A percentile compares a stretch with the other conserved stretches of the same genome.
Evolutionary conservation across 179 eudicot genomes (phyloP).

Genomic region (Camellia oleifera): DNA sequence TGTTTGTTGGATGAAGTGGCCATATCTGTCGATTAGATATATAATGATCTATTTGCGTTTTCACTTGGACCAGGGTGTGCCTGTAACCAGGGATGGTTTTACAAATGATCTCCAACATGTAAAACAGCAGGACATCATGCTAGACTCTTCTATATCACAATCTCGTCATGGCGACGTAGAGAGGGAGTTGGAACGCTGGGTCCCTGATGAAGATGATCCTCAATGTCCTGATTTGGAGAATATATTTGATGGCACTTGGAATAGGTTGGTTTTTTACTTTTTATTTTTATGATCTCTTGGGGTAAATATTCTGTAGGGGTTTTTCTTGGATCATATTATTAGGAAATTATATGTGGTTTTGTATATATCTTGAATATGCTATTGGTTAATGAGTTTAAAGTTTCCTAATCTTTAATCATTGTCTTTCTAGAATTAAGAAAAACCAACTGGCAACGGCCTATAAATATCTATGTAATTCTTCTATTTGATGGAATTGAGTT

Average conservation of each 20-base stretch:
- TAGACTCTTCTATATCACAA: constrained; percentile 87
- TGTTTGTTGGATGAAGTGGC: background rate
- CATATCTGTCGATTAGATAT: constrained; percentile 8
- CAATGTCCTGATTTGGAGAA: constrained; percentile 73
- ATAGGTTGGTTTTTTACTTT: constrained; percentile 39
- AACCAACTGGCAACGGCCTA: no score
- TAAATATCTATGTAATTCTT: no score
- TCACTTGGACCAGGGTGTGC: constrained; percentile 62
- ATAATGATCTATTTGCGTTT: constrained; percentile 9
- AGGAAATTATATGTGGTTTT: no score
- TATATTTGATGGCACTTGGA: constrained; percentile 72
- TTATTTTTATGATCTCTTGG: background rate
- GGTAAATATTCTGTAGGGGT: background rate
- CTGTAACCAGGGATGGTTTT: constrained; percentile 62
- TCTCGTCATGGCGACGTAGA: constrained; percentile 69
- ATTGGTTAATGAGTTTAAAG: no score
- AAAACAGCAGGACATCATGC: constrained; percentile 71
- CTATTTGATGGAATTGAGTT: no score
- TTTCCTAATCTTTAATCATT: no score
- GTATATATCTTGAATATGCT: no score
- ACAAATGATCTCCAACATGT: constrained; percentile 55
- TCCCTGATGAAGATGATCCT: constrained; percentile 73
- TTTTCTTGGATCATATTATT: no score
- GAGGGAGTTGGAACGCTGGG: constrained; percentile 88
- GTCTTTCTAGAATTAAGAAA: no score